Evolutionary conservation across 1,284 basidiomycete species (phyloP).

Genomic region (Tremellales sp.): DNA sequence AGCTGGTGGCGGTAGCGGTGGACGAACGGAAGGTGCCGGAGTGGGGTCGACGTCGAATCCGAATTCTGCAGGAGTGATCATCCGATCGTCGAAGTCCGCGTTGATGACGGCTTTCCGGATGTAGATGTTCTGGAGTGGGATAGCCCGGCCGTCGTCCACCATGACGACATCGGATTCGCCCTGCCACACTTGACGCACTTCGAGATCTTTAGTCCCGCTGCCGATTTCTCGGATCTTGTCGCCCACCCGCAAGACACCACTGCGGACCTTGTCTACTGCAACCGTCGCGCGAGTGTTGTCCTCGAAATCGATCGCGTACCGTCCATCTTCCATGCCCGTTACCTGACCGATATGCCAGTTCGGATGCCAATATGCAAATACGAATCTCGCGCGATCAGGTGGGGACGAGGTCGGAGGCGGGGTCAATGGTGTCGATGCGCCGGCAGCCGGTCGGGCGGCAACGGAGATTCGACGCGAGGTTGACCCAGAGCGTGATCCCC

Average conservation of each 20-base stretch:
- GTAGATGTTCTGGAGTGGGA: conserved; percentile 1
- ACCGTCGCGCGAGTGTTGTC: conserved; percentile 9
- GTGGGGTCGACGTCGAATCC: conserved; percentile 1
- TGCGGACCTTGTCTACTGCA: conserved; percentile 1
- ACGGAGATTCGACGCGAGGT: neutral
- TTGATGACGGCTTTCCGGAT: conserved; percentile 4
- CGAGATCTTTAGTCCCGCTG: neutral
- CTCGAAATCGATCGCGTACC: conserved; percentile 13
- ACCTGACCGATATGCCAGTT: neutral
- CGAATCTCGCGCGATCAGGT: neutral
- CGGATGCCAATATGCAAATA: neutral
- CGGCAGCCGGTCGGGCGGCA: neutral
- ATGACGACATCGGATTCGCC: conserved; percentile 6
- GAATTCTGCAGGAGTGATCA: neutral
- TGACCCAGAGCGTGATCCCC: neutral
- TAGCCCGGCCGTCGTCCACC: neutral
- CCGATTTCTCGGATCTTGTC: conserved; percentile 3
- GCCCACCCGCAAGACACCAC: conserved; percentile 6
- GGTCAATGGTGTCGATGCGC: neutral
- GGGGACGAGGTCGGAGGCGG: neutral
- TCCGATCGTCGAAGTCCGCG: conserved; percentile 7
- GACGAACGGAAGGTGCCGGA: neutral
- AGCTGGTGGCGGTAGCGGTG: no score
- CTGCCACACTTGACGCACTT: conserved; percentile 13
- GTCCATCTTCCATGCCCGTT: neutral